Percentiles rank a stretch among this genome's conserved stretches.
These are phyloP conservation scores for Lophiostoma macrostomum DNA, from an alignment of 495 filamentous ascomycete species.

Conservation along the genomic window DNA sequence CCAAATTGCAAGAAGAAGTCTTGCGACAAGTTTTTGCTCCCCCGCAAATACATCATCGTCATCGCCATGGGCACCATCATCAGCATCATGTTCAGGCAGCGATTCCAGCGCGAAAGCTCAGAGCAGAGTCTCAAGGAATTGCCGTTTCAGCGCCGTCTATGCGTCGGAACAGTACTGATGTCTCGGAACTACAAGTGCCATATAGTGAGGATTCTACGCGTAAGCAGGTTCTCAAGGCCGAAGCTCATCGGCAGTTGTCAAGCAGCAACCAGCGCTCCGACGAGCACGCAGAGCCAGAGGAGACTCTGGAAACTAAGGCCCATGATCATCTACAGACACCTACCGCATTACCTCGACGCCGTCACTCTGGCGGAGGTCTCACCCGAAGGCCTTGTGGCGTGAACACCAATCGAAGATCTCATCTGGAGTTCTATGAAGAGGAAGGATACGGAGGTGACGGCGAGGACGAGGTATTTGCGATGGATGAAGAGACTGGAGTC, in stretches of 20 bases:
- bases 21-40: slow-evolving; percentile 91
- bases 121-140: slow-evolving; percentile 25
- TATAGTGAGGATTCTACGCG: slow-evolving; percentile 27
- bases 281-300: neutral
- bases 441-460: slow-evolving; percentile 77
- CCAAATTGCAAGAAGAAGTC: slow-evolving; percentile 82
- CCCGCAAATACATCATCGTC: slow-evolving; percentile 67
- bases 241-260: slow-evolving; percentile 23
- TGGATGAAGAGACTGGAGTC: slow-evolving; percentile 57
- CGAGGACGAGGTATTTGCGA: slow-evolving; percentile 71
- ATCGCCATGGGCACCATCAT: slow-evolving; percentile 60
- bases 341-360: slow-evolving; percentile 45
- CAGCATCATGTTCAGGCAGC: slow-evolving; percentile 47
- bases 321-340: slow-evolving; percentile 9
- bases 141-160: slow-evolving; percentile 25
- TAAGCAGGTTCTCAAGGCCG: slow-evolving; percentile 29
- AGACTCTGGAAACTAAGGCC: neutral
- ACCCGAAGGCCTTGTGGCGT: slow-evolving; percentile 66
- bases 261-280: neutral
- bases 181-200: slow-evolving; percentile 11
- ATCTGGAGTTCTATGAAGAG: slow-evolving; percentile 80
- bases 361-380: slow-evolving; percentile 78
- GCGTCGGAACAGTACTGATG: slow-evolving; percentile 29
- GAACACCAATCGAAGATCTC: slow-evolving; percentile 56
- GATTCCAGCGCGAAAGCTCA: slow-evolving; percentile 19